Percentiles rank a stretch among this genome's conserved stretches.
phyloP scores from a whole-genome alignment of 1,284 basidiomycete species.

The Phaffia rhodozyma region DNA sequence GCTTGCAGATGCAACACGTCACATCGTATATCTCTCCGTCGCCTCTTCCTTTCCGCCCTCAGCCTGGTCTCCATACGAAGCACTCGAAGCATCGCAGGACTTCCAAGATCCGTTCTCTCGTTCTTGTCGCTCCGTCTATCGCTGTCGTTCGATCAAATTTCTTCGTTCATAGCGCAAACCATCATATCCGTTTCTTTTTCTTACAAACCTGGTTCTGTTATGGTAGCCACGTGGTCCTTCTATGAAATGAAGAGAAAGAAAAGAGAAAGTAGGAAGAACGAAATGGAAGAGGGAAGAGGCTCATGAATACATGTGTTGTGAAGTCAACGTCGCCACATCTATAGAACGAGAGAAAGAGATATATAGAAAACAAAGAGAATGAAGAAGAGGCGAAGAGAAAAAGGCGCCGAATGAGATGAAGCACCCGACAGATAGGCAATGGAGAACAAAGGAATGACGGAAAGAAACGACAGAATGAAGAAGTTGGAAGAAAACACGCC shows the following conservation, averaged over 20 bases:
- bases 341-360: background rate
- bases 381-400: background rate
- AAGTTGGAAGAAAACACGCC: background rate
- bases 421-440: constrained; percentile 3
- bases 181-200: background rate
- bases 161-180: background rate
- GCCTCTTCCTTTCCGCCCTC: background rate
- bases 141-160: constrained; percentile 3
- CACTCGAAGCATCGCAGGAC: background rate
- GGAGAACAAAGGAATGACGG: constrained; percentile 10
- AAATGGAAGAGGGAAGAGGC: background rate
- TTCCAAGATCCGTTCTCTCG: background rate
- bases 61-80: background rate
- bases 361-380: background rate
- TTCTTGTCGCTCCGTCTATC: background rate
- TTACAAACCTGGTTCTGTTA: background rate
- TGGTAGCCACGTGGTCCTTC: background rate
- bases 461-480: constrained; percentile 7
- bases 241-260: background rate
- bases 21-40: background rate
- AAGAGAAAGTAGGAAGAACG: background rate
- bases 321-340: too few species aligned
- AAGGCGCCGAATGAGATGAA: background rate
- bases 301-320: too few species aligned
- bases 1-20: background rate